A percentile compares a stretch with the other conserved stretches of the same genome.
phyloP scores from a whole-genome alignment of 31 red algal species.

The Asparagopsis taxiformis region DNA sequence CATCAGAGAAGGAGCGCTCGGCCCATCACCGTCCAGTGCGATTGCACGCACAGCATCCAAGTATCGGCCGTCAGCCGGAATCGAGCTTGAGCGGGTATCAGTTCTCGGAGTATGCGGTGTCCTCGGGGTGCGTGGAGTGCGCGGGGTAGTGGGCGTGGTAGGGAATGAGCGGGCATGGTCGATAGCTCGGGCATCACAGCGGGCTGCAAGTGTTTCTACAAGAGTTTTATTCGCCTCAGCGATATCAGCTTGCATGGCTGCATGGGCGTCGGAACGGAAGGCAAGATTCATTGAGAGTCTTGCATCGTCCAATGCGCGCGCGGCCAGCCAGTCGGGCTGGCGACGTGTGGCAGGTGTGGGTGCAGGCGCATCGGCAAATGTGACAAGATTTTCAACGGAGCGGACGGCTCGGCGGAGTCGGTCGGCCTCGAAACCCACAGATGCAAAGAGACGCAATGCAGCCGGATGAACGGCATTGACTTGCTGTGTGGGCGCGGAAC shows the following conservation, averaged over 20 bases:
- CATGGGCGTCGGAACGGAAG: background rate
- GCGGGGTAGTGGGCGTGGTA: background rate
- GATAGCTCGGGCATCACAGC: constrained; percentile 1
- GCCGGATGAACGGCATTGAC: constrained; percentile 8
- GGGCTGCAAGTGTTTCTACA: constrained; percentile 6
- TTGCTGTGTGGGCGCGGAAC: background rate
- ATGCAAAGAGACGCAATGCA: constrained; percentile 41
- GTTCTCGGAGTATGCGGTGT: background rate
- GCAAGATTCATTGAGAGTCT: constrained; percentile 15
- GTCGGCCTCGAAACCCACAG: constrained; percentile 39
- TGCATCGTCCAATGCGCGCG: constrained; percentile 16
- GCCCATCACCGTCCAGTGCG: constrained; percentile 22
- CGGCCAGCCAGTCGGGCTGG: constrained; percentile 22
- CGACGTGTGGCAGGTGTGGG: constrained; percentile 2
- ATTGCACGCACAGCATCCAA: constrained; percentile 20
- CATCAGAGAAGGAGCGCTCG: constrained; percentile 26
- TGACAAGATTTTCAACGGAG: constrained; percentile 4
- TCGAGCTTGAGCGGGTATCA: no score
- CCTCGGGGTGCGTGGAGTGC: background rate
- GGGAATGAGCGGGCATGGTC: background rate
- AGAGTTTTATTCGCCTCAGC: constrained; percentile 5
- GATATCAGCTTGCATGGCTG: constrained; percentile 18
- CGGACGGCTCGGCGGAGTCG: constrained; percentile 24
- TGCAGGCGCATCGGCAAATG: constrained; percentile 11
- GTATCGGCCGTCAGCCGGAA: constrained; percentile 8